phyloP scores from a whole-genome alignment of 371 early-diverging fungal genomes.

The Zychaea mexicana region DNA sequence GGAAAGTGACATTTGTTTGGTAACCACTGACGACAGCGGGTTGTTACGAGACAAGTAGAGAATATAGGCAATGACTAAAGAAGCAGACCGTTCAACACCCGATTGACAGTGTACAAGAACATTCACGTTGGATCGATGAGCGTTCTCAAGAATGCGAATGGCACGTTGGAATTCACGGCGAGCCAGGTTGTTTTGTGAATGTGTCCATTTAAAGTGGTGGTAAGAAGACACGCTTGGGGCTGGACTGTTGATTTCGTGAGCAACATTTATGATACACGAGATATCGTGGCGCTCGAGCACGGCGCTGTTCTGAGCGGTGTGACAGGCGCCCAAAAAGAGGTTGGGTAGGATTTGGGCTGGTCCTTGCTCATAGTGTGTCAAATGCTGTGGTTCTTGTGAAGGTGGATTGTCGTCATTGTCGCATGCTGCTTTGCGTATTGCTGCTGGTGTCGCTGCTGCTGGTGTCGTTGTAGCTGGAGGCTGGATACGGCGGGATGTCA shows the following conservation, averaged over 20 bases:
- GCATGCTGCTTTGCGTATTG: background rate
- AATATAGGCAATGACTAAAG: slow-evolving; percentile 32
- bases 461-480: background rate
- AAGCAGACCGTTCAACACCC: slow-evolving; percentile 38
- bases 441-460: background rate
- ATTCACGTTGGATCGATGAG: slow-evolving; percentile 11
- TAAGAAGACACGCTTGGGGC: slow-evolving; percentile 11
- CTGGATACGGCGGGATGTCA: slow-evolving; percentile 1
- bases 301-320: slow-evolving; percentile 49
- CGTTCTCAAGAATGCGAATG: slow-evolving; percentile 19
- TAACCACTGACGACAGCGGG: background rate
- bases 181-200: slow-evolving; percentile 27
- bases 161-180: slow-evolving; percentile 26
- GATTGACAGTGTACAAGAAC: slow-evolving; percentile 31
- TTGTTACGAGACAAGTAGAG: slow-evolving; percentile 17
- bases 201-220: slow-evolving; percentile 39
- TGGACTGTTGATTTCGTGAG: slow-evolving; percentile 56
- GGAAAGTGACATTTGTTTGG: slow-evolving; percentile 20
- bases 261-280: slow-evolving; percentile 71
- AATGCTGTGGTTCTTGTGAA: slow-evolving; percentile 8
- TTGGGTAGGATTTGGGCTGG: slow-evolving; percentile 68
- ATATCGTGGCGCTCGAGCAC: slow-evolving; percentile 49
- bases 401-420: background rate
- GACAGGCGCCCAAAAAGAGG: slow-evolving; percentile 70
- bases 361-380: slow-evolving; percentile 34